Base-by-base conservation (phyloP, 2,329 filamentous ascomycete genomes). In the Didymella exigua region DNA sequence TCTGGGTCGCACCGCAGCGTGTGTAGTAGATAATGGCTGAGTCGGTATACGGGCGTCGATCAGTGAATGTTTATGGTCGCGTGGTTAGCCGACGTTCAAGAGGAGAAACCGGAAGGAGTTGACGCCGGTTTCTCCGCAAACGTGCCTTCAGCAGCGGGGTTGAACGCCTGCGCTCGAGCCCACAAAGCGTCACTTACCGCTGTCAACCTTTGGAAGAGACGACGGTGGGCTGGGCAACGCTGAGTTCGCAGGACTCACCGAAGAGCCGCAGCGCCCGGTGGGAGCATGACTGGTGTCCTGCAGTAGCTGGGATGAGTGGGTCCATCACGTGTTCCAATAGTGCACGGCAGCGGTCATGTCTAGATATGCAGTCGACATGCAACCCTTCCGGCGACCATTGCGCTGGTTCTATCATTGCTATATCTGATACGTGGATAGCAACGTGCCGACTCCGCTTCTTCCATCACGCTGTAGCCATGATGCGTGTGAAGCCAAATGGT, bases 321-420 rank as follows among this genome's bases (percentile, higher is more conserved):
- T 54, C 66, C 63, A 61, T 70, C 60, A 61, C 56, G 49, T 38
- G 50, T 18, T 50, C 47, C 56, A 56, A 59, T 59, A 48, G 51
- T 59, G 57, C 60, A 63, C 60, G 56, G 57, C 58, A 62, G 53
- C 56, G 36, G 34, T 37, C 46, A 54, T 34, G 51, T 57, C 48
- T 50, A 50, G 53, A 58, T 53, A 56, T 62, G 60, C 63, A 37
- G 53, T 62, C 58, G 44, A 51, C 46, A 48, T 70, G 66, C 66
- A 65, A 56, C 40, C 50, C 56, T 62, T 63, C 68, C 70, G 65
- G 63, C 65, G 62, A 70, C 71, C 72, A 64, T 43, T 41, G 43
- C 37, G 41, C 56, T 62, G 70, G 71, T 63, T 63, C 43, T 29
- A 19, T 33, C 23, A 47, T 37, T 46, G 23, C 46, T 46, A 46